phyloP scores from a whole-genome alignment of 2,329 filamentous ascomycete species.

The Fusarium chaquense region DNA sequence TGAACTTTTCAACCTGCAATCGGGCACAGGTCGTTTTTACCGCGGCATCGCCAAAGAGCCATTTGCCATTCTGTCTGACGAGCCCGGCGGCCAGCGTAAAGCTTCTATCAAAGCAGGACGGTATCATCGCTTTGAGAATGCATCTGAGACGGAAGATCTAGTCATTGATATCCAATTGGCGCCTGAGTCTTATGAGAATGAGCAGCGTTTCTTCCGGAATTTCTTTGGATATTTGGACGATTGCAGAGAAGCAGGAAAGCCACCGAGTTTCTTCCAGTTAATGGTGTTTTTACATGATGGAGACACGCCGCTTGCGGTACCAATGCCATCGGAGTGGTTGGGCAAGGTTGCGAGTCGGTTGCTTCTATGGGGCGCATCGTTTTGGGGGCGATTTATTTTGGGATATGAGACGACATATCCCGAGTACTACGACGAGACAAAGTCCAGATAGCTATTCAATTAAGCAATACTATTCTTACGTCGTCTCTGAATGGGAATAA shows the following conservation, averaged over 20 bases:
- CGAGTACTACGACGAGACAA: conserved; percentile 5
- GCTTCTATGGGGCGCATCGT: not conserved
- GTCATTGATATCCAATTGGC: conserved; percentile 12
- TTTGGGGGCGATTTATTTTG: conserved; percentile 5
- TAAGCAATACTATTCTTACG: not conserved
- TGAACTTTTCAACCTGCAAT: conserved; percentile 9
- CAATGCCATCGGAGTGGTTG: conserved; percentile 3
- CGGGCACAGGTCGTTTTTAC: conserved; percentile 9
- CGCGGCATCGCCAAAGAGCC: not conserved
- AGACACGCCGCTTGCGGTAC: conserved; percentile 3
- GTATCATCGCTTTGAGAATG: conserved; percentile 23
- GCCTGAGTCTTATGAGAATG: conserved; percentile 10
- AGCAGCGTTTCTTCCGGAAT: conserved; percentile 16
- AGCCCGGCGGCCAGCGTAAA: not conserved
- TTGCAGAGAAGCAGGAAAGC: not conserved
- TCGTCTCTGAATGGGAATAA: not conserved
- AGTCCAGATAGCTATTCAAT: not conserved
- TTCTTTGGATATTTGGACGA: conserved; percentile 17
- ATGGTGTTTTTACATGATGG: conserved; percentile 14
- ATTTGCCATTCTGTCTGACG: conserved; percentile 6
- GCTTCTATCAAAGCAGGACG: conserved; percentile 10
- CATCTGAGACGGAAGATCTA: not conserved
- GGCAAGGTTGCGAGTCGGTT: conserved; percentile 7
- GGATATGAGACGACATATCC: conserved; percentile 6
- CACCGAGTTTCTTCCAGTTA: conserved; percentile 13